Evolutionary conservation across 2,329 filamentous ascomycete species (phyloP).

Genomic region (Exophiala lecanii-corni): DNA sequence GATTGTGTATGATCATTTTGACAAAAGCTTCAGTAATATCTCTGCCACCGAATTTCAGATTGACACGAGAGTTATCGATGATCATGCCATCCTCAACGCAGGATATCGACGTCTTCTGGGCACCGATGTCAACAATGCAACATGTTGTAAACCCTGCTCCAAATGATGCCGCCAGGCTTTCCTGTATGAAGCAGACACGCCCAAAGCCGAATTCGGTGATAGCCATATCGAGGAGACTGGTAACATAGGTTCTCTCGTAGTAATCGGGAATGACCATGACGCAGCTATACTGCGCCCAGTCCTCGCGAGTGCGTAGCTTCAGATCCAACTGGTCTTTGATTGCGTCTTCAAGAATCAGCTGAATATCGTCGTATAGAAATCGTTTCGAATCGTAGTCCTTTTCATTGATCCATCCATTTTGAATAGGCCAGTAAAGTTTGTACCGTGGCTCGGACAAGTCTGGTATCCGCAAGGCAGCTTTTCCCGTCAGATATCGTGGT

Average conservation of each 20-base stretch:
- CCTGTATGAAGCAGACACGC: constrained; percentile 88
- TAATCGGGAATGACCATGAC: constrained; percentile 97
- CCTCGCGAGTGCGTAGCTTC: constrained; percentile 50
- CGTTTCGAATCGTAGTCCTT: constrained; percentile 77
- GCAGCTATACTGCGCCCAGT: constrained; percentile 87
- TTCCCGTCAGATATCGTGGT: constrained; percentile 73
- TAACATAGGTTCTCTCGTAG: constrained; percentile 91
- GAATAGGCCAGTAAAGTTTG: constrained; percentile 88
- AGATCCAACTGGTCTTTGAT: constrained; percentile 76
- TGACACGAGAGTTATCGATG: constrained; percentile 89
- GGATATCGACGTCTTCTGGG: constrained; percentile 94
- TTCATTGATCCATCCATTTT: constrained; percentile 83
- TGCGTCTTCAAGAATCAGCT: constrained; percentile 78
- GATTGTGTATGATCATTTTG: constrained; percentile 96
- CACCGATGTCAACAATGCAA: constrained; percentile 93
- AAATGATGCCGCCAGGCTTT: constrained; percentile 90
- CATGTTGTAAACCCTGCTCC: constrained; percentile 90
- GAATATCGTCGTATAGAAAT: constrained; percentile 79
- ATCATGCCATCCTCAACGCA: constrained; percentile 96
- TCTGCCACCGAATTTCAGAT: constrained; percentile 86
- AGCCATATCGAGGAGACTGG: constrained; percentile 75
- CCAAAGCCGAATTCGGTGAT: constrained; percentile 87
- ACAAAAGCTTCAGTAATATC: constrained; percentile 93
- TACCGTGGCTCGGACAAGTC: constrained; percentile 86
- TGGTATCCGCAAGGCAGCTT: constrained; percentile 77